Conservation (phyloP, 1,139 yeast genomes). For the Blastobotrys buckinghamii region DNA sequence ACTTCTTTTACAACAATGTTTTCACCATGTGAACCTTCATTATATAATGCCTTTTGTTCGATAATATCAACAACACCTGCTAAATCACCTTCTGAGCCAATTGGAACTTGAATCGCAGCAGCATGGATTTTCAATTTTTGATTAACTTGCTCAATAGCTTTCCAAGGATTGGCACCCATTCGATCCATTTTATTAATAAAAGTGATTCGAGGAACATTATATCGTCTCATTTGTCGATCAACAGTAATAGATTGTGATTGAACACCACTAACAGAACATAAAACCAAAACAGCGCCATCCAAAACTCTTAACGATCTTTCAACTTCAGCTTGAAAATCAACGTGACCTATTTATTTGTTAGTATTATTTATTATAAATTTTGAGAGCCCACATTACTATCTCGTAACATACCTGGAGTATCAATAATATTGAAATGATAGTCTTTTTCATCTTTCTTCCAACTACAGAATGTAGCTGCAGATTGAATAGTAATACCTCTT, state of each 20-base stretch:
- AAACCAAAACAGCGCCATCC: conserved; percentile 97
- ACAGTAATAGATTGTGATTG: conserved; percentile 98
- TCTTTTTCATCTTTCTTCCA: conserved; percentile 60
- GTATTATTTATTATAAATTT: too few species aligned
- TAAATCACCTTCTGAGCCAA: conserved; percentile 82
- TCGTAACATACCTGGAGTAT: too few species aligned
- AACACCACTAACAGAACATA: conserved; percentile 97
- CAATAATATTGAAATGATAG: conserved; percentile 89
- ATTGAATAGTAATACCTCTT: conserved; percentile 96
- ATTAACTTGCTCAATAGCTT: conserved; percentile 87
- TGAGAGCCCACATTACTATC: too few species aligned
- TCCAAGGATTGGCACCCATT: conserved; percentile 98
- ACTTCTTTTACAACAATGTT: conserved; percentile 53
- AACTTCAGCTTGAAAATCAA: conserved; percentile 97
- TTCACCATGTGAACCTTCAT: conserved; percentile 94
- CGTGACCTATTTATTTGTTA: too few species aligned
- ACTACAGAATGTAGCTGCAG: conserved; percentile 97
- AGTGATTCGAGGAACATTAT: conserved; percentile 93
- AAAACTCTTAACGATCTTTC: conserved; percentile 95
- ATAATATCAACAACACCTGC: conserved; percentile 89
- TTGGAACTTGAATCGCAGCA: conserved; percentile 96
- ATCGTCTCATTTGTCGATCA: conserved; percentile 98
- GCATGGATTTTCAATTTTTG: conserved; percentile 85
- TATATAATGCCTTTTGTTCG: conserved; percentile 77
- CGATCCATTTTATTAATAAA: conserved; percentile 98